Evolutionary conservation across 1,284 basidiomycete species (phyloP).

Genomic region (Bondarzewia mesenterica): DNA sequence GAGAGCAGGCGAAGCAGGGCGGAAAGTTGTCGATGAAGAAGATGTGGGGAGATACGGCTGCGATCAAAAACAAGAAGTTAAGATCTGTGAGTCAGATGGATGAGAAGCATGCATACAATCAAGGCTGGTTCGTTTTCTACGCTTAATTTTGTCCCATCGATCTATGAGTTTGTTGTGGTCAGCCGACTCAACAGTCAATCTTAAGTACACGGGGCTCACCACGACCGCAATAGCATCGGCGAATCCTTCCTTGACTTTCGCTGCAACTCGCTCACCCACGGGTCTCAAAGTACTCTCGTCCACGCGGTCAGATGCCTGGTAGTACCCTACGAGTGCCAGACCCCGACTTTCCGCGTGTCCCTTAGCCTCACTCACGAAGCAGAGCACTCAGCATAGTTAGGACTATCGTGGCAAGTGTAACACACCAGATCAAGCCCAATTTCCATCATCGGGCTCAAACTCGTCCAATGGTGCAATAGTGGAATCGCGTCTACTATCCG

Average conservation of each 20-base stretch:
- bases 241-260: constrained; percentile 43
- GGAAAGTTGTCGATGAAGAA: constrained; percentile 32
- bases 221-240: constrained; percentile 55
- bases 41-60: constrained; percentile 37
- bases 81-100: constrained; percentile 1
- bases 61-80: constrained; percentile 5
- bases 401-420: too few species aligned
- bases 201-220: constrained; percentile 30
- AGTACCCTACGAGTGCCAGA: constrained; percentile 57
- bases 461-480: constrained; percentile 75
- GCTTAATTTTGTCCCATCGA: constrained; percentile 49
- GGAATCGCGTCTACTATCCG: constrained; percentile 57
- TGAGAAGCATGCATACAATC: constrained; percentile 32
- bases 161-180: too few species aligned
- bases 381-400: neutral
- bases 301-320: constrained; percentile 59
- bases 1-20: constrained; percentile 34
- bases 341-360: constrained; percentile 43
- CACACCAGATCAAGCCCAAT: constrained; percentile 66
- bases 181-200: neutral
- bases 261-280: constrained; percentile 54
- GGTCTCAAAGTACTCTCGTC: constrained; percentile 51
- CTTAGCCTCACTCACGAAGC: constrained; percentile 32
- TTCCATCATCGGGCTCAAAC: constrained; percentile 72
- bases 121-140: constrained; percentile 38